Percentiles rank a stretch among this genome's conserved stretches.
These are phyloP conservation scores for Gastroboletus turbinatus DNA, from an alignment of 1,284 basidiomycete species.

Conservation along the genomic window DNA sequence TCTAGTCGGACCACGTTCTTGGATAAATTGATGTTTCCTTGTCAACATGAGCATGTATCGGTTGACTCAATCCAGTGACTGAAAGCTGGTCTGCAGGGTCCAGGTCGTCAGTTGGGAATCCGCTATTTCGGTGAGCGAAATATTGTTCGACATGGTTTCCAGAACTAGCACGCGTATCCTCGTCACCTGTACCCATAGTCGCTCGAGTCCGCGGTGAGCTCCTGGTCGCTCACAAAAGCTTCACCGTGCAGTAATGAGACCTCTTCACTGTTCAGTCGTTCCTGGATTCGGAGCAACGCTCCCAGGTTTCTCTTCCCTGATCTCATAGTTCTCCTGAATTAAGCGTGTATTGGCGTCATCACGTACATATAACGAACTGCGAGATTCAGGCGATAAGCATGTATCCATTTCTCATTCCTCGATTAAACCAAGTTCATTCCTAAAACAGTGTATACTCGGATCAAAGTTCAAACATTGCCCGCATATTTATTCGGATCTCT, in stretches of 20 bases:
- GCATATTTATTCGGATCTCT: constrained; percentile 21
- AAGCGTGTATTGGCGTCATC: constrained; percentile 19
- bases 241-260: not conserved
- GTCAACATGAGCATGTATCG: constrained; percentile 11
- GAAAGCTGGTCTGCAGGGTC: constrained; percentile 9
- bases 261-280: not conserved
- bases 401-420: constrained; percentile 21
- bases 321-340: constrained; percentile 32
- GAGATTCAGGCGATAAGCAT: constrained; percentile 9
- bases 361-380: constrained; percentile 28
- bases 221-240: not conserved
- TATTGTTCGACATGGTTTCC: not conserved
- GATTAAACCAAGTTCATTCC: constrained; percentile 16
- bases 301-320: constrained; percentile 15
- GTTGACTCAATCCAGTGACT: constrained; percentile 4
- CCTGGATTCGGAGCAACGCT: constrained; percentile 1
- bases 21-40: constrained; percentile 20
- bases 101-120: not conserved
- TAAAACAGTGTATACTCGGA: constrained; percentile 26
- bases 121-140: not conserved
- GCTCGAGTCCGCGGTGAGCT: not conserved
- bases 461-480: constrained; percentile 22
- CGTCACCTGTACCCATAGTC: not conserved
- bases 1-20: not conserved
- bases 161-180: not conserved